A percentile compares a stretch with the other conserved stretches of the same genome.
phyloP scores from a whole-genome alignment of 768 basidiomycete species.

The Leccinum disarticulatum region DNA sequence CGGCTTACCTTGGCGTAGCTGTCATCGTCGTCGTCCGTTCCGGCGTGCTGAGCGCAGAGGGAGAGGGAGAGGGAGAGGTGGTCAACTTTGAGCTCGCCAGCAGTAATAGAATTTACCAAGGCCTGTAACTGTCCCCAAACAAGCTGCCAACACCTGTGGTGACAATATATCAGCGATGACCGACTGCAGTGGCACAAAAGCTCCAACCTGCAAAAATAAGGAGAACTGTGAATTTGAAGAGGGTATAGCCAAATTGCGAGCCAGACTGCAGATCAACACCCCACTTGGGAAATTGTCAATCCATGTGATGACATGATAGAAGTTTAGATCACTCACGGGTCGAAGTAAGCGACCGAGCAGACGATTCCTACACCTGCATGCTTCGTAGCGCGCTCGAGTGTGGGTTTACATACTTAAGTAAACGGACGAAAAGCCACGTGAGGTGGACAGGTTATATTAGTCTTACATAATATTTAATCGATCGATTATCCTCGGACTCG shows the following conservation, averaged over 20 bases:
- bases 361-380: conserved; percentile 85
- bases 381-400: conserved; percentile 37
- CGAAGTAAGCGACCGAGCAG: conserved; percentile 86
- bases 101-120: conserved; percentile 48
- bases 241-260: conserved; percentile 77
- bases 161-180: conserved; percentile 6
- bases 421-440: too few relatives aligned
- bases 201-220: conserved; percentile 69
- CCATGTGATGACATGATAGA: neutral
- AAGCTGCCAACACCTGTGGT: conserved; percentile 66
- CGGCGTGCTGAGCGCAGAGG: too few relatives aligned
- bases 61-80: too few relatives aligned
- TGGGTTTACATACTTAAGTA: too few relatives aligned
- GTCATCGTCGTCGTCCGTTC: too few relatives aligned
- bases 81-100: conserved; percentile 9
- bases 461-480: too few relatives aligned
- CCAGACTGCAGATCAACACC: conserved; percentile 88
- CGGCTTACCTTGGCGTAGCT: too few relatives aligned
- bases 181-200: neutral
- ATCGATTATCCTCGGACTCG: too few relatives aligned
- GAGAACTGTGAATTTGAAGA: conserved; percentile 78
- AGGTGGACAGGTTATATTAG: too few relatives aligned
- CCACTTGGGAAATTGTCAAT: conserved; percentile 44
- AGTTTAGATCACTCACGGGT: conserved; percentile 57
- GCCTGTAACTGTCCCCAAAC: conserved; percentile 82